These are phyloP conservation scores for Trichophaea hybrida DNA, from an alignment of 2,329 filamentous ascomycete species.

Conservation along the genomic window DNA sequence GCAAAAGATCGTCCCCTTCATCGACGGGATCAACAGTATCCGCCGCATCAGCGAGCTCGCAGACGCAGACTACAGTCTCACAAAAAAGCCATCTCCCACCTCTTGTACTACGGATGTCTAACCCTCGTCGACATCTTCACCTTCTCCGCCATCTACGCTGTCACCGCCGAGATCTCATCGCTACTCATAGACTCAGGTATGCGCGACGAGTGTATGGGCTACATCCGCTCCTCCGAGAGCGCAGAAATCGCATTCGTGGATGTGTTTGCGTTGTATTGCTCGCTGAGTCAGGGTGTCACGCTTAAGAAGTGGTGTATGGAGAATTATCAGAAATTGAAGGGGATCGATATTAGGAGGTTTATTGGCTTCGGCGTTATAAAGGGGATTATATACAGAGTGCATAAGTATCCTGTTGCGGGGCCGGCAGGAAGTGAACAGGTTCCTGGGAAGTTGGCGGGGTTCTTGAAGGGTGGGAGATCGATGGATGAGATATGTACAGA, in stretches of 20 bases:
- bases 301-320: conserved; percentile 74
- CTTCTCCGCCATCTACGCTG: conserved; percentile 81
- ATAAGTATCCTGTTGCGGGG: conserved; percentile 61
- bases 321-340: conserved; percentile 55
- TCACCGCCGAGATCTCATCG: conserved; percentile 59
- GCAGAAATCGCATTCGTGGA: conserved; percentile 28
- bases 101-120: conserved; percentile 85
- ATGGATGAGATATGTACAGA: conserved; percentile 76
- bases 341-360: conserved; percentile 76
- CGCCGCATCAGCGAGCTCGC: conserved; percentile 72
- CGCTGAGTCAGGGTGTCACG: conserved; percentile 68
- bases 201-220: conserved; percentile 75
- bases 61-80: conserved; percentile 73
- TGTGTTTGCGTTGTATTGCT: conserved; percentile 71
- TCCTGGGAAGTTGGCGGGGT: conserved; percentile 43
- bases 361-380: conserved; percentile 96
- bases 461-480: conserved; percentile 58
- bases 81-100: conserved; percentile 75
- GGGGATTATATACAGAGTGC: conserved; percentile 79
- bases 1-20: conserved; percentile 57
- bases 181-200: conserved; percentile 65
- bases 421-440: conserved; percentile 32
- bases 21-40: conserved; percentile 84
- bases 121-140: conserved; percentile 89
- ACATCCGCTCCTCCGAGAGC: conserved; percentile 44